A percentile compares a stretch with the other conserved stretches of the same genome.
Evolutionary conservation across 2,329 filamentous ascomycete species (phyloP).

Genomic region (Colletotrichum cuscutae): DNA sequence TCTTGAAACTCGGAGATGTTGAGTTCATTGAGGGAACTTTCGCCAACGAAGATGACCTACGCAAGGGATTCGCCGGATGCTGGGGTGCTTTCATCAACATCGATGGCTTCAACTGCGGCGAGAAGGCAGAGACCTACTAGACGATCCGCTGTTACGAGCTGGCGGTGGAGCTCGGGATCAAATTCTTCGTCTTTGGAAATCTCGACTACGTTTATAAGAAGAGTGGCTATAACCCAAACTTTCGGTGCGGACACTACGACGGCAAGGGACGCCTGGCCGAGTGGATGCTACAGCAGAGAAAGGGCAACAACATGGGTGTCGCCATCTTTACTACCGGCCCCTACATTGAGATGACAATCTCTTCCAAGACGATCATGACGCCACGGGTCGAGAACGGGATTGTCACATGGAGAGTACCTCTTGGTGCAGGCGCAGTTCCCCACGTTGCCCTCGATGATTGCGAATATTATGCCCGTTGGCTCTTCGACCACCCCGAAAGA

Average conservation of each 20-base stretch:
- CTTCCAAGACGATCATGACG: conserved; percentile 48
- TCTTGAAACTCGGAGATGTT: conserved; percentile 54
- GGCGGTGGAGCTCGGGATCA: conserved; percentile 53
- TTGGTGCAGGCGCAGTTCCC: conserved; percentile 51
- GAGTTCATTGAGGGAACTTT: conserved; percentile 59
- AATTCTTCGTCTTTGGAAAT: conserved; percentile 58
- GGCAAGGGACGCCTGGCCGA: conserved; percentile 56
- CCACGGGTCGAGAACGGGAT: conserved; percentile 51
- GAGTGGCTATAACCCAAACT: conserved; percentile 55
- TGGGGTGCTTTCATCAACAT: conserved; percentile 65
- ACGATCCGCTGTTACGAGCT: conserved; percentile 53
- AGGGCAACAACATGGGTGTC: conserved; percentile 33
- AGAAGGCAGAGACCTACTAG: conserved; percentile 63
- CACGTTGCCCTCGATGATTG: conserved; percentile 59
- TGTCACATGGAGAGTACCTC: conserved; percentile 53
- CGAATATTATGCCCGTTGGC: conserved; percentile 57
- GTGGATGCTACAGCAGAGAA: conserved; percentile 56
- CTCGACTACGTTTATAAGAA: conserved; percentile 62
- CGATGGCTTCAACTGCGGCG: conserved; percentile 63
- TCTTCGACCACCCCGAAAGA: conserved; percentile 56
- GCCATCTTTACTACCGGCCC: conserved; percentile 53
- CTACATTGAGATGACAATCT: conserved; percentile 58
- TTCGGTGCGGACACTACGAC: conserved; percentile 60
- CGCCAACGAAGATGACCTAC: conserved; percentile 55
- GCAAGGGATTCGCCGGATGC: conserved; percentile 54